Percentiles rank a stretch among this genome's conserved stretches.
phyloP scores from a whole-genome alignment of 2,329 filamentous ascomycete genomes.

The Aspergillus ochraceus region DNA sequence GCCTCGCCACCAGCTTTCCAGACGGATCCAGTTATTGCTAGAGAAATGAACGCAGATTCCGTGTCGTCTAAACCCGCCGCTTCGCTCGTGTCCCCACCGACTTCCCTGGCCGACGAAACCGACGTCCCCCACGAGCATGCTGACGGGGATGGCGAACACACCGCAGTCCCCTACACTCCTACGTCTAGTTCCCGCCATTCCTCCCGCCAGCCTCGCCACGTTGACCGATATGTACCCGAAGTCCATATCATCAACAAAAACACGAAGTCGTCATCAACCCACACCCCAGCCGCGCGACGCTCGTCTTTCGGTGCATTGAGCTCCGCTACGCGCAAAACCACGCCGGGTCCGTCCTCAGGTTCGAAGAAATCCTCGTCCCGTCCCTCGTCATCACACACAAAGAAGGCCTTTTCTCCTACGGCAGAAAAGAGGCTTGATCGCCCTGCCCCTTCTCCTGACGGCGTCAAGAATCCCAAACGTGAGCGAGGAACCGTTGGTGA shows the following conservation, averaged over 20 bases:
- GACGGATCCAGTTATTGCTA: slow-evolving; percentile 31
- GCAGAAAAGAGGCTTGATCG: slow-evolving; percentile 38
- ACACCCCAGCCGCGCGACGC: slow-evolving; percentile 23
- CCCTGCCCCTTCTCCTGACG: slow-evolving; percentile 27
- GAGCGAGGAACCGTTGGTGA: slow-evolving; percentile 27
- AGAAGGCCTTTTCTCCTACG: slow-evolving; percentile 34
- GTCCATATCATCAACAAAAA: slow-evolving; percentile 26
- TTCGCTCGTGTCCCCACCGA: slow-evolving; percentile 47
- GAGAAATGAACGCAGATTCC: slow-evolving; percentile 27
- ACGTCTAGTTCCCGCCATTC: slow-evolving; percentile 45
- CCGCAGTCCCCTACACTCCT: slow-evolving; percentile 34
- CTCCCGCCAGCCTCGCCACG: slow-evolving; percentile 44
- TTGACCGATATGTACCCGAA: slow-evolving; percentile 42
- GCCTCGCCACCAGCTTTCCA: slow-evolving; percentile 40
- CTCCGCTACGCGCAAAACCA: slow-evolving; percentile 24
- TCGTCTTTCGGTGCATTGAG: slow-evolving; percentile 22
- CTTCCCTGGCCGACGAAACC: slow-evolving; percentile 44
- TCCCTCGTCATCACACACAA: slow-evolving; percentile 39
- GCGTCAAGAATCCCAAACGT: slow-evolving; percentile 28
- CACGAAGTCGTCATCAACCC: slow-evolving; percentile 24
- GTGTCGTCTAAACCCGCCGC: slow-evolving; percentile 32
- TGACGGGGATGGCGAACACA: slow-evolving; percentile 32
- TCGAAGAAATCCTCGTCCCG: slow-evolving; percentile 36
- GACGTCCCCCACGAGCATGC: slow-evolving; percentile 35
- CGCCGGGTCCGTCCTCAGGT: slow-evolving; percentile 28